Conservation (phyloP, 352 stramenopile species). For the Phytophthora idaei region DNA sequence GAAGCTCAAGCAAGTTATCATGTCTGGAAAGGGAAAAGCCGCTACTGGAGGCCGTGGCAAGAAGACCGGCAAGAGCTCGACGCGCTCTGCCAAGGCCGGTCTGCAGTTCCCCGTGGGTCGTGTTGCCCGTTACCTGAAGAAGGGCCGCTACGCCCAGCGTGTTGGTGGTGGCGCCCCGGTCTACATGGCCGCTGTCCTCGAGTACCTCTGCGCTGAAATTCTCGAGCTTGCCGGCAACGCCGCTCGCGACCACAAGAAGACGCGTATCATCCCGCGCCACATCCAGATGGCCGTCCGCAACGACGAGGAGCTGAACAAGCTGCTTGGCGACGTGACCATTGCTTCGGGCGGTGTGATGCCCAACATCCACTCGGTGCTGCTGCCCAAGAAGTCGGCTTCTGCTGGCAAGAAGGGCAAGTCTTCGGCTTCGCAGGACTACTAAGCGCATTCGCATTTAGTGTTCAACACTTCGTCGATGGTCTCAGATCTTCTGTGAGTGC, state of each 20-base stretch:
- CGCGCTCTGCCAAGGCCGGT: constrained; percentile 92
- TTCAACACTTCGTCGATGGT: too few species aligned
- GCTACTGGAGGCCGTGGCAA: constrained; percentile 76
- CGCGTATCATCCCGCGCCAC: constrained; percentile 95
- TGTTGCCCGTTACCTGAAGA: constrained; percentile 94
- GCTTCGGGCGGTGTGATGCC: constrained; percentile 95
- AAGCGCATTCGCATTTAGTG: too few species aligned
- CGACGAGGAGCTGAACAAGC: constrained; percentile 97
- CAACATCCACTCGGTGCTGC: constrained; percentile 94
- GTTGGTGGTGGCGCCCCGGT: constrained; percentile 93
- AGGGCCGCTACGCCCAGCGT: constrained; percentile 92
- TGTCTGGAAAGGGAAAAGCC: constrained; percentile 83
- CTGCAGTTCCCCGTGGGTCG: constrained; percentile 96
- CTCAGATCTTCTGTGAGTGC: too few species aligned
- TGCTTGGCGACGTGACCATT: constrained; percentile 96
- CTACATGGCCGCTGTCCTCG: constrained; percentile 95
- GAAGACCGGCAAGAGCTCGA: too few species aligned
- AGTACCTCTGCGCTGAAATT: constrained; percentile 95
- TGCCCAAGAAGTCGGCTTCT: constrained; percentile 86
- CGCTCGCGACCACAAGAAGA: constrained; percentile 97
- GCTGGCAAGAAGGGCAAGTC: constrained; percentile 58
- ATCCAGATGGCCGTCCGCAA: constrained; percentile 94
- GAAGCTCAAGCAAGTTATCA: constrained; percentile 35
- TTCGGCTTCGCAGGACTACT: constrained; percentile 67
- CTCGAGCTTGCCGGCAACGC: constrained; percentile 95